These are phyloP conservation scores for Angophora floribunda DNA, from an alignment of 345 rosid species.

Conservation along the genomic window DNA sequence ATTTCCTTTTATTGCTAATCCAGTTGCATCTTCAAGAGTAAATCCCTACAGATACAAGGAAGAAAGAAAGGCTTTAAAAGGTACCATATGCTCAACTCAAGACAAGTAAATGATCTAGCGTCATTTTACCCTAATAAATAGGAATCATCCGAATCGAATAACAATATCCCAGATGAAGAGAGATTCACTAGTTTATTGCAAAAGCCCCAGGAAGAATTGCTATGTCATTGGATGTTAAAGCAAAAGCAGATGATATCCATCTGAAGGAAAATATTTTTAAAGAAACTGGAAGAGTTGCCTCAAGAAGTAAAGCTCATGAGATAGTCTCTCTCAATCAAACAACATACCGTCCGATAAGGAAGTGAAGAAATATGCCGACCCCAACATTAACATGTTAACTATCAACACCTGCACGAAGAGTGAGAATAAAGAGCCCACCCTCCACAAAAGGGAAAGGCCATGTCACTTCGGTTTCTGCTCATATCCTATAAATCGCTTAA, in stretches of 20 bases:
- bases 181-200: too few species aligned
- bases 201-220: too few species aligned
- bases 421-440: slow-evolving; percentile 73
- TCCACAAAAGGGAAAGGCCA: slow-evolving; percentile 94
- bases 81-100: not conserved
- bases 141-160: too few species aligned
- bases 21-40: slow-evolving; percentile 93
- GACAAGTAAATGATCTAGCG: too few species aligned
- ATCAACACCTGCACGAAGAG: slow-evolving; percentile 90
- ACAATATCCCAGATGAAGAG: too few species aligned
- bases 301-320: not conserved
- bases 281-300: not conserved
- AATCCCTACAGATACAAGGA: slow-evolving; percentile 50
- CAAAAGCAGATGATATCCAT: too few species aligned
- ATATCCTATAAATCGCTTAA: slow-evolving; percentile 87
- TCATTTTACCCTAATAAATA: too few species aligned
- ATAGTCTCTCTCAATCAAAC: not conserved
- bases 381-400: slow-evolving; percentile 87
- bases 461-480: slow-evolving; percentile 93
- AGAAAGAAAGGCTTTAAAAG: not conserved
- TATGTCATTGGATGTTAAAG: too few species aligned
- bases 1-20: slow-evolving; percentile 74
- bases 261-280: not conserved
- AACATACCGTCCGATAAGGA: slow-evolving; percentile 82
- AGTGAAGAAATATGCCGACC: slow-evolving; percentile 90